Evolutionary conservation across 495 filamentous ascomycete genomes (phyloP), one percentile per base, ranked within the genome.

Genomic region (Aspergillus taichungensis): DNA sequence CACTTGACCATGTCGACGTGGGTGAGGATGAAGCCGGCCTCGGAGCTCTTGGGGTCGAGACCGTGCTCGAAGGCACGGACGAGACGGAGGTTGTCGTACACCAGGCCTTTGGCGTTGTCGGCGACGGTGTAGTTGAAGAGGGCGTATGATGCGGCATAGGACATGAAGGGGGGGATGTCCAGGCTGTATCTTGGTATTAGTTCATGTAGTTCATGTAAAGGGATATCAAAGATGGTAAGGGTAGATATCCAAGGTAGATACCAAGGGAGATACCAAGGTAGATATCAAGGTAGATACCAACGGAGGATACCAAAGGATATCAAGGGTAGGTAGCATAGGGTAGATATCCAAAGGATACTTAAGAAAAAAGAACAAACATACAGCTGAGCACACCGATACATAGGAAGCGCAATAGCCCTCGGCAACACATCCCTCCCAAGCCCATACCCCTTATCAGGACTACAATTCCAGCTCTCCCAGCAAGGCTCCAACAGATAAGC

Each of bases 401-500:
- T 84, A 6, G 88, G 88, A 37, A 79, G 61, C 24, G 85, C 80
- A 47, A 95, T 74, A 51, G 71, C 68, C 32, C 72, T 73, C 6
- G 88, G 88, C 54, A 95, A 64, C 11, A 78, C 61, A 30, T 84
- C 72, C 6, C 88, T 69, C 8, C 75, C 88, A 29, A 95, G 67
- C 0, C 88, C 88, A 58, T 94, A 95, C 1, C 69, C 68, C 50
- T 81, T 74, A 0, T 79, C 83, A 12, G 66, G 62, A 27, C 75
- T 73, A 43, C 82, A 61, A 53, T 76, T 81, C 52, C 83, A 72
- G 52, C 55, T 74, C 68, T 83, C 70, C 66, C 89, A 88, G 63
- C 89, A 95, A n/a, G 89, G 89, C 69, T 95, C 89, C n/a, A 95
- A 75, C 11, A 95, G 70, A 59, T 92, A 94, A 0, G 88, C 83